A percentile compares a stretch with the other conserved stretches of the same genome.
Evolutionary conservation across 164 flowering plant genomes (phyloP).

Genomic region (Warburgia ugandensis): DNA sequence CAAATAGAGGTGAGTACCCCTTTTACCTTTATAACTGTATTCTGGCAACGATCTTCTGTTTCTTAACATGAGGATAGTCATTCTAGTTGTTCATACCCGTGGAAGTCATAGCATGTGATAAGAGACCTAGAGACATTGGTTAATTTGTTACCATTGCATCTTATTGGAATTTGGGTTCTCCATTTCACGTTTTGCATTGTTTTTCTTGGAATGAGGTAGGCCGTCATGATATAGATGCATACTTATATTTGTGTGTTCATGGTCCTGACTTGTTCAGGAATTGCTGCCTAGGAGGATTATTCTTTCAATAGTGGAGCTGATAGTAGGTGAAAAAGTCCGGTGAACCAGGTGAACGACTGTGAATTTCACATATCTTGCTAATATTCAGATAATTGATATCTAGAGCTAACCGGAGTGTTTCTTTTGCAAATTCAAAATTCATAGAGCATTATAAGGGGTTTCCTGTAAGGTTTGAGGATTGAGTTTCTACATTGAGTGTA

Average conservation of each 20-base stretch:
- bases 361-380: constrained; percentile 25
- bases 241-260: no score
- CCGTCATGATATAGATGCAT: no score
- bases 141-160: no score
- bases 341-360: constrained; percentile 32
- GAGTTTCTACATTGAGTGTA: constrained; percentile 21
- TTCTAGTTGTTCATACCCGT: no score
- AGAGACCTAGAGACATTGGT: no score
- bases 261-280: constrained; percentile 41
- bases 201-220: no score
- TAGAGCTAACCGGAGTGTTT: constrained; percentile 41
- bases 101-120: no score
- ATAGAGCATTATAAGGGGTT: constrained; percentile 39
- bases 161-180: no score
- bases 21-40: no score
- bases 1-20: constrained; percentile 83
- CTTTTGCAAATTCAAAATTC: constrained; percentile 25
- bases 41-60: no score
- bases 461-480: constrained; percentile 48
- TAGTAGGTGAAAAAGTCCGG: constrained; percentile 40
- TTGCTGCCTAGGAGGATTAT: constrained; percentile 60
- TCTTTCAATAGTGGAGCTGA: constrained; percentile 27
- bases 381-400: constrained; percentile 31
- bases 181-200: no score
- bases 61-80: no score